Base-by-base conservation (phyloP, 2,329 filamentous ascomycete genomes). In the Dothidotthia symphoricarpi region DNA sequence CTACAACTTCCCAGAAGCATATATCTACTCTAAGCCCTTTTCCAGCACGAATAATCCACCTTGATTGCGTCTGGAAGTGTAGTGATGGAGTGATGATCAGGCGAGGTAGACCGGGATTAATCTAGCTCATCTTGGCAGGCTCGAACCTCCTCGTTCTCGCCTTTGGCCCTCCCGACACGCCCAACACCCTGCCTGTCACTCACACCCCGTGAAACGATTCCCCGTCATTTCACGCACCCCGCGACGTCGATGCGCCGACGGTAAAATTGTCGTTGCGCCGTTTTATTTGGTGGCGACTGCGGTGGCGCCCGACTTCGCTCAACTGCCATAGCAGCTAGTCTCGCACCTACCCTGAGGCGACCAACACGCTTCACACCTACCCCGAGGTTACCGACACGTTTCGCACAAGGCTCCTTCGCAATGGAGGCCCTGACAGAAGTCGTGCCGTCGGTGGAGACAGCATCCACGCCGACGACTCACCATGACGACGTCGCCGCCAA, bases 391-490 rank as follows among this genome's bases (percentile, higher is more conserved):
- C n/a, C n/a, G n/a, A n/a, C n/a, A n/a, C n/a, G n/a, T n/a, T n/a
- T n/a, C 5, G 9, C 19, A 22, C 19, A 22, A 22, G 5, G 26
- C 22, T 35, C 31, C 19, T 35, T 40, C 38, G 31, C 36, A 14
- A 66, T 65, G 62, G 62, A 64, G 12, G 59, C 42, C 24, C 49
- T 53, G n/a, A 27, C 39, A 14, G 54, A 61, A 16, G 46, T 65
- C 27, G 46, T 65, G 31, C 54, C 59, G 35, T 67, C 63, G 13
- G 59, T 65, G 10, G 63, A 67, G 54, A 52, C 57, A 17, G 49
- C 28, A 15, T 12, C 24, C 7, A n/a, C 19, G 19, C 36, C 54
- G 24, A 31, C 42, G 25, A 43, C 39, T 26, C 50, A 43, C 16
- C 40, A 54, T 32, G 59, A 64, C 42, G 55, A 65, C 32, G 30